These are phyloP conservation scores for Monascus purpureus DNA, from an alignment of 495 filamentous ascomycete genomes.

Conservation along the genomic window DNA sequence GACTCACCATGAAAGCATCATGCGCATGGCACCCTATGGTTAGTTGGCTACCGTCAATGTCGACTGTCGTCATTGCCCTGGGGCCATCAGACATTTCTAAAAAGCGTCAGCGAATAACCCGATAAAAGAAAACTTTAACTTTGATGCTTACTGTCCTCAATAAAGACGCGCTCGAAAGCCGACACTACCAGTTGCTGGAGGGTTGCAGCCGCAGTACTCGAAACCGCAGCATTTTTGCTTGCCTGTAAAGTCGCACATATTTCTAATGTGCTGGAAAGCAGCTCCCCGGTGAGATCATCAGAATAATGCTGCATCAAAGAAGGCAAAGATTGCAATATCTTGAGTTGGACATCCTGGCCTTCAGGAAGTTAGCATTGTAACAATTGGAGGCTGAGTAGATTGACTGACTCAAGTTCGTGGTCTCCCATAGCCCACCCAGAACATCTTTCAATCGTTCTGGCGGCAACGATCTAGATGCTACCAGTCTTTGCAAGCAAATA, in stretches of 20 bases:
- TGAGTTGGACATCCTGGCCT: constrained; percentile 87
- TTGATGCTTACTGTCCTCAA: constrained; percentile 48
- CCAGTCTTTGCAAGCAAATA: constrained; percentile 75
- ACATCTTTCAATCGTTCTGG: constrained; percentile 64
- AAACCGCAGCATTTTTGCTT: constrained; percentile 82
- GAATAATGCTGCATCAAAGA: constrained; percentile 85
- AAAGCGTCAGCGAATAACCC: constrained; percentile 33
- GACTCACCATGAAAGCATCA: constrained; percentile 63
- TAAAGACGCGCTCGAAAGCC: constrained; percentile 79
- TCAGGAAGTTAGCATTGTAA: constrained; percentile 17
- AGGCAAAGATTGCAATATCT: constrained; percentile 89
- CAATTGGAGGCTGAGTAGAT: background rate
- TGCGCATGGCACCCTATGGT: constrained; percentile 60
- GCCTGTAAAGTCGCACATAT: constrained; percentile 83
- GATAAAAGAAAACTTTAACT: background rate
- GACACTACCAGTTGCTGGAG: constrained; percentile 86
- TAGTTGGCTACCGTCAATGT: constrained; percentile 43
- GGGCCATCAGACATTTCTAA: constrained; percentile 41
- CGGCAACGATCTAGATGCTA: constrained; percentile 65
- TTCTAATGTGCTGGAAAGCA: constrained; percentile 68
- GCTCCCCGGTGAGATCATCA: constrained; percentile 60
- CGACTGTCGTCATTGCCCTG: constrained; percentile 19
- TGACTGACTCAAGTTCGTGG: constrained; percentile 46
- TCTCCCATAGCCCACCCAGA: constrained; percentile 74
- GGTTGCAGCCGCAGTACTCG: constrained; percentile 87